Base-by-base conservation (phyloP, 139 green algal genomes). In the Coelastrella sp. region DNA sequence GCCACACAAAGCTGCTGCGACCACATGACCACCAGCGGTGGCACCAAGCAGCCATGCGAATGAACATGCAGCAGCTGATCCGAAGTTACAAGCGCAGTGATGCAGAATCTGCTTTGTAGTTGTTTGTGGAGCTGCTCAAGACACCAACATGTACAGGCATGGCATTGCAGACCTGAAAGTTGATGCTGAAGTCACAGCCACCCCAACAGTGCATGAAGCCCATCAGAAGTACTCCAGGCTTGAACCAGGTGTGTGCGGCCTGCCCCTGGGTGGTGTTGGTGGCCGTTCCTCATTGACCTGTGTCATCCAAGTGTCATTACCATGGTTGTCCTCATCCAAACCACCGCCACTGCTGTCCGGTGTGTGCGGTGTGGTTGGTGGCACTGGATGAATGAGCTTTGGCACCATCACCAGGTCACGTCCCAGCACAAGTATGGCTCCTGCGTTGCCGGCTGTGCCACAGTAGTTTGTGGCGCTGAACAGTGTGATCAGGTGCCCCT, bases 391-490 rank as follows among this genome's bases (percentile, higher is more conserved):
- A 87, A 99, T 99, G 70, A 99, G 94, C 93, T 99, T 99, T 35
- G 98, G 98, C 87, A 99, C 97, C 94, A 99, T 98, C 57, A 99
- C 97, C 78, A 99, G 94, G 92, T 99, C 98, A 6, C 98, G 92
- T 6, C 98, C 98, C 65, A 99, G 91, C 88, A 99, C 97, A 81
- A 99, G 92, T 91, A 99, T 99, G 14, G 97, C 97, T 17, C 97
- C 98, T 25, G 98, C 98, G 90, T 99, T 99, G 92, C 99, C 99
- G 49, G 97, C 97, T 24, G 98, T 99, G 83, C 98, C 98, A 91
- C 98, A 99, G 94, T 99, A 99, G 93, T 99, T 99, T 81, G 98
- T 99, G 57, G 98, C 98, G 61, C 94, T 97, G 94, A 99, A 99
- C 6, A 99, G 94, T 4, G 98, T 99, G 92, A 99, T 99, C 57